Evolutionary conservation across 2,329 filamentous ascomycete species (phyloP).

Genomic region (Beauveria varroae): DNA sequence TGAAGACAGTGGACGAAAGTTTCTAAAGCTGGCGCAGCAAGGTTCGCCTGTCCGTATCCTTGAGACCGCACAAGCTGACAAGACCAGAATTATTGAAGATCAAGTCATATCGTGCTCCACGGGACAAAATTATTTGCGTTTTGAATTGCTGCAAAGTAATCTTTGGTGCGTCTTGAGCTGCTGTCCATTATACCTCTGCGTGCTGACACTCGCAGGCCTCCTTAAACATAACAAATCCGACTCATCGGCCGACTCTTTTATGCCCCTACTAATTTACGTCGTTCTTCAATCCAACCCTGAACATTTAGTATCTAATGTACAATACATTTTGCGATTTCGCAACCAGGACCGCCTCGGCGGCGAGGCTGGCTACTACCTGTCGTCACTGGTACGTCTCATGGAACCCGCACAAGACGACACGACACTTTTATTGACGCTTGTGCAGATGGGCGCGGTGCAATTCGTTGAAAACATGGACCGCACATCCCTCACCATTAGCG

Average conservation of each 20-base stretch:
- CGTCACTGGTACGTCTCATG: slow-evolving; percentile 61
- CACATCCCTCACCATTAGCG: slow-evolving; percentile 84
- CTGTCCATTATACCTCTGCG: not conserved
- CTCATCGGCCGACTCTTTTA: slow-evolving; percentile 92
- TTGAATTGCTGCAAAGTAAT: slow-evolving; percentile 99
- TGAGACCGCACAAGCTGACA: slow-evolving; percentile 11
- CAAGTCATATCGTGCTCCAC: slow-evolving; percentile 89
- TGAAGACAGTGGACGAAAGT: slow-evolving; percentile 78
- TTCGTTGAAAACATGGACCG: slow-evolving; percentile 96
- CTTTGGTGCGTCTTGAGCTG: slow-evolving; percentile 57
- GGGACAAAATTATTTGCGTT: slow-evolving; percentile 97
- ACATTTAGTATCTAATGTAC: slow-evolving; percentile 92
- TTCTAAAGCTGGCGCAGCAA: slow-evolving; percentile 83
- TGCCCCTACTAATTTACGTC: slow-evolving; percentile 90
- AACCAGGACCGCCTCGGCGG: slow-evolving; percentile 96
- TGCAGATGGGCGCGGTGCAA: slow-evolving; percentile 81
- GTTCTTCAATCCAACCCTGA: slow-evolving; percentile 92
- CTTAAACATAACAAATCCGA: slow-evolving; percentile 89
- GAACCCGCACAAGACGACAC: too few relatives aligned
- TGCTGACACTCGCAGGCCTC: slow-evolving; percentile 48
- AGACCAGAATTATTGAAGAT: slow-evolving; percentile 83
- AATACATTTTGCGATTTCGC: slow-evolving; percentile 93
- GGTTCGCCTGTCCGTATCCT: slow-evolving; percentile 34
- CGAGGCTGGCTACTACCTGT: slow-evolving; percentile 97
- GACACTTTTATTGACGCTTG: slow-evolving; percentile 10